Evolutionary conservation across 2,329 filamentous ascomycete species (phyloP).

Genomic region (Alternaria rosae): DNA sequence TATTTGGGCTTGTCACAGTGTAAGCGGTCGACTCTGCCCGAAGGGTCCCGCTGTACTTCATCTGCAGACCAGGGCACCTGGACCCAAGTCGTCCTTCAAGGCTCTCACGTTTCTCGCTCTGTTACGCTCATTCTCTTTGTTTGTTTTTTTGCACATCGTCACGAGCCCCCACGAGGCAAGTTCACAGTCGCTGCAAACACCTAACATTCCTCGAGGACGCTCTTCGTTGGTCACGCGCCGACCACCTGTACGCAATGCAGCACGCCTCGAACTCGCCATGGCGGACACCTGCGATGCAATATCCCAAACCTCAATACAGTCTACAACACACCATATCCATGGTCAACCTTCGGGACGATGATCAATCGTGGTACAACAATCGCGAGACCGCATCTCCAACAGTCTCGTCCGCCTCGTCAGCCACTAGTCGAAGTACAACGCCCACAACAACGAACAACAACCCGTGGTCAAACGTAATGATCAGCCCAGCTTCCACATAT

Average conservation of each 20-base stretch:
- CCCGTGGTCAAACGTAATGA: conserved; percentile 48
- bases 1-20: conserved; percentile 34
- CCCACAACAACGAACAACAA: conserved; percentile 49
- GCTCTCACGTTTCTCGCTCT: conserved; percentile 34
- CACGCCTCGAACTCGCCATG: conserved; percentile 46
- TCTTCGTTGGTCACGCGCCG: conserved; percentile 33
- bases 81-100: conserved; percentile 35
- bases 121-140: conserved; percentile 36
- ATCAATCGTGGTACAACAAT: conserved; percentile 45
- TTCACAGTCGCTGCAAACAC: conserved; percentile 17
- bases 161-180: conserved; percentile 23
- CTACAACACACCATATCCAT: conserved; percentile 51
- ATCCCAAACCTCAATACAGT: conserved; percentile 45
- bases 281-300: conserved; percentile 41
- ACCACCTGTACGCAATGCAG: conserved; percentile 45
- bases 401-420: conserved; percentile 50
- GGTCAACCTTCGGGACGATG: conserved; percentile 49
- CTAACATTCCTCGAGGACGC: conserved; percentile 21
- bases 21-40: conserved; percentile 26
- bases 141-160: conserved; percentile 38
- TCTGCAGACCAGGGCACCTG: conserved; percentile 39
- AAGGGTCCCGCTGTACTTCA: conserved; percentile 43
- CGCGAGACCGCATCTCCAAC: conserved; percentile 47
- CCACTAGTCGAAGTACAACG: conserved; percentile 47
- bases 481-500: conserved; percentile 39